phyloP scores from a whole-genome alignment of 352 stramenopile species.

The Thalassiosira sp. region DNA sequence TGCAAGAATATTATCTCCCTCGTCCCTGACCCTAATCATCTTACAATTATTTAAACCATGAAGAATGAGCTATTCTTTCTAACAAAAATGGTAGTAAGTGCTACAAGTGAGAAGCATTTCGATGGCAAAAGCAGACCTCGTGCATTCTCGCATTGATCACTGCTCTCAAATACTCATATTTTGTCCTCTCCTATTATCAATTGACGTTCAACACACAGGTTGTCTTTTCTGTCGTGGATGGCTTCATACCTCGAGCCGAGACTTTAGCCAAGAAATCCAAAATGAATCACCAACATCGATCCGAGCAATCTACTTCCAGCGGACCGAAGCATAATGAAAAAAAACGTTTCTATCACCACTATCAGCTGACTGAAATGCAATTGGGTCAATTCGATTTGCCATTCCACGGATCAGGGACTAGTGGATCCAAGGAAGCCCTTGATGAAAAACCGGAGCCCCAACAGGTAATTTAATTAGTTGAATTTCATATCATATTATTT shows the following conservation, averaged over 20 bases:
- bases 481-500: too few relatives aligned
- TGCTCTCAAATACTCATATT: neutral
- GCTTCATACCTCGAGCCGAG: conserved; percentile 20
- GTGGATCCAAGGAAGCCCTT: conserved; percentile 10
- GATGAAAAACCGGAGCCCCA: conserved; percentile 14
- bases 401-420: conserved; percentile 16
- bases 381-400: conserved; percentile 13
- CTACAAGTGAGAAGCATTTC: too few relatives aligned
- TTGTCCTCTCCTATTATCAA: neutral
- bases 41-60: too few relatives aligned
- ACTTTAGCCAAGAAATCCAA: conserved; percentile 15
- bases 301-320: neutral
- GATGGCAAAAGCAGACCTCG: too few relatives aligned
- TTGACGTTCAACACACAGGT: neutral
- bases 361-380: conserved; percentile 9
- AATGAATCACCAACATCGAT: conserved; percentile 1
- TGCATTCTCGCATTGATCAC: too few relatives aligned
- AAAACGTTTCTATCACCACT: neutral
- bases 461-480: too few relatives aligned
- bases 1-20: too few relatives aligned
- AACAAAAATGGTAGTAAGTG: too few relatives aligned
- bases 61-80: too few relatives aligned
- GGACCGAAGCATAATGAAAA: neutral
- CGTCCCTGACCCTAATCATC: too few relatives aligned
- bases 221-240: conserved; percentile 19